Conservation (phyloP, 345 rosid species). For the Camelina hispida region DNA sequence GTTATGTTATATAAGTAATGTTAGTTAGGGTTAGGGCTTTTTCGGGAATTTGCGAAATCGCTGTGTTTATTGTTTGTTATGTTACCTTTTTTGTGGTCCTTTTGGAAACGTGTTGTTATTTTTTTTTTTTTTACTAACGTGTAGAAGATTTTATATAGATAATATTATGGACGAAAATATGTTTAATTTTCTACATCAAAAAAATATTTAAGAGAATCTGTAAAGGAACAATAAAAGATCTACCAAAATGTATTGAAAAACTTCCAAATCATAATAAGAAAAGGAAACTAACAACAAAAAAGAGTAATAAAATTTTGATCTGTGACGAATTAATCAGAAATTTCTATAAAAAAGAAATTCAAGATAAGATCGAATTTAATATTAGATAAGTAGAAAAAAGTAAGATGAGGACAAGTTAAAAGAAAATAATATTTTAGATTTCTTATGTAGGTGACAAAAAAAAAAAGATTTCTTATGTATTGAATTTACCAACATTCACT, state of each 20-base stretch:
- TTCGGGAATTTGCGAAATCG: not conserved
- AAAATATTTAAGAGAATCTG: not conserved
- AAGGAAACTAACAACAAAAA: not conserved
- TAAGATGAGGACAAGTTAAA: not conserved
- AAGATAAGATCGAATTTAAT: not conserved
- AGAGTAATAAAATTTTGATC: not conserved
- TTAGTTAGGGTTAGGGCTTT: slow-evolving; percentile 9
- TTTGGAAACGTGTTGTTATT: slow-evolving; percentile 17
- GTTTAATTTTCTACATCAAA: not conserved
- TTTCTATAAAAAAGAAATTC: not conserved
- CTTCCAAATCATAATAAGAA: not conserved
- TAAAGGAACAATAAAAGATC: not conserved
- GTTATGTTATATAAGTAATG: not conserved
- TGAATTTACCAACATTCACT: not conserved
- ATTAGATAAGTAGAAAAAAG: not conserved
- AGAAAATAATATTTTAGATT: not conserved
- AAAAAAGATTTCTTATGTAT: not conserved
- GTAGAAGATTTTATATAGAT: not conserved
- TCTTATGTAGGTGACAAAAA: not conserved
- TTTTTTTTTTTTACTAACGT: not conserved
- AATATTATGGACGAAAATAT: not conserved
- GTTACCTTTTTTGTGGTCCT: slow-evolving; percentile 14
- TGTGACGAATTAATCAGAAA: not conserved
- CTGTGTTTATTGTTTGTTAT: not conserved
- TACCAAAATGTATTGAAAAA: not conserved